Conservation (phyloP, 2,329 filamentous ascomycete species). For the Alternaria atra region DNA sequence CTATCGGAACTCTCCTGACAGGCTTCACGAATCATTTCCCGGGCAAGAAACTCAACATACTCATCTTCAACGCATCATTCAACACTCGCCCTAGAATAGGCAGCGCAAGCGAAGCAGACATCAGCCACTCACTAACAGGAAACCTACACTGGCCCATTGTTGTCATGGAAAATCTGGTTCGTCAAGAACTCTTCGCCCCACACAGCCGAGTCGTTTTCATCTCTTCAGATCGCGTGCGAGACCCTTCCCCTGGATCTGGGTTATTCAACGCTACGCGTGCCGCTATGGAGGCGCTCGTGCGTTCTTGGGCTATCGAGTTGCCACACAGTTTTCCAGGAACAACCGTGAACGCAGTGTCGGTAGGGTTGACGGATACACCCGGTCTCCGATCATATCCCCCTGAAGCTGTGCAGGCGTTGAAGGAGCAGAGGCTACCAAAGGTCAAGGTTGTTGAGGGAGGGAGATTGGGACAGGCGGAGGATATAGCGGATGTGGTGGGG, state of each 20-base stretch:
- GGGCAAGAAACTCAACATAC: slow-evolving; percentile 32
- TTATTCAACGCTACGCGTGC: slow-evolving; percentile 34
- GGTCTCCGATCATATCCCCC: slow-evolving; percentile 23
- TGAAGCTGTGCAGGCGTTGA: slow-evolving; percentile 24
- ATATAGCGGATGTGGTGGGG: slow-evolving; percentile 76
- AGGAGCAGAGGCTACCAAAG: slow-evolving; percentile 27
- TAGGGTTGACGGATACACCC: slow-evolving; percentile 41
- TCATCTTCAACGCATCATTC: slow-evolving; percentile 33
- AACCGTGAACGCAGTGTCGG: slow-evolving; percentile 41
- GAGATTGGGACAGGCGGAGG: slow-evolving; percentile 38
- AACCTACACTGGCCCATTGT: slow-evolving; percentile 14
- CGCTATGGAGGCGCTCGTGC: slow-evolving; percentile 30
- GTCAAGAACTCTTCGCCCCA: not conserved
- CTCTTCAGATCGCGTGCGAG: slow-evolving; percentile 27
- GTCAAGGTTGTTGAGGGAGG: slow-evolving; percentile 32
- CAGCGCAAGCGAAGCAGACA: slow-evolving; percentile 19
- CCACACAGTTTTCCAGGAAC: slow-evolving; percentile 33
- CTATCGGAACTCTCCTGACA: slow-evolving; percentile 19
- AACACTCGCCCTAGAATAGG: slow-evolving; percentile 17
- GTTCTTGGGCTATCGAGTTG: slow-evolving; percentile 37
- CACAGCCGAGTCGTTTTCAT: slow-evolving; percentile 34
- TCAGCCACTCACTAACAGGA: slow-evolving; percentile 21
- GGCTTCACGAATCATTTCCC: slow-evolving; percentile 23
- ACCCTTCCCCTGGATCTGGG: slow-evolving; percentile 20
- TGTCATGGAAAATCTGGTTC: slow-evolving; percentile 35